These are phyloP conservation scores for Prillingera fragicola DNA, from an alignment of 1,284 basidiomycete species.

Conservation along the genomic window DNA sequence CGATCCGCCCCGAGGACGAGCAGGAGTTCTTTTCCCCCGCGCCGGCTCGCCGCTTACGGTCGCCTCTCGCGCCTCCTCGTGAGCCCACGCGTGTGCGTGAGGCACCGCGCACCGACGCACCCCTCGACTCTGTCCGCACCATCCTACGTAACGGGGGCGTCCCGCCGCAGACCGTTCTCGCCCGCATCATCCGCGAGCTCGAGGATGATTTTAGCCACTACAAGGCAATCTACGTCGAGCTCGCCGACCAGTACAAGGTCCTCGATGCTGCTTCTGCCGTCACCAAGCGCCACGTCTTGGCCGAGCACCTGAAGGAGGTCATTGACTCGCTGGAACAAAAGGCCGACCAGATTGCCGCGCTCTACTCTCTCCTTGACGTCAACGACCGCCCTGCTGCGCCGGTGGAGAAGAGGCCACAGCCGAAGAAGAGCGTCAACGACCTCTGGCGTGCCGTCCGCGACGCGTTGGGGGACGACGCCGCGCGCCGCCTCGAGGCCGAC, in stretches of 20 bases:
- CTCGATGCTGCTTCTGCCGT: constrained; percentile 77
- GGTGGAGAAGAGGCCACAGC: constrained; percentile 10
- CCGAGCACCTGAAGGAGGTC: constrained; percentile 77
- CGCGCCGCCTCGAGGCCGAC: constrained; percentile 32
- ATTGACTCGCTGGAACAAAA: constrained; percentile 83
- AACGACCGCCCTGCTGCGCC: constrained; percentile 52
- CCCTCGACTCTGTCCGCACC: constrained; percentile 50
- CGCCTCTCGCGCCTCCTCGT: neutral
- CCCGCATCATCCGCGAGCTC: constrained; percentile 70
- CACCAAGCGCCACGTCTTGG: constrained; percentile 69
- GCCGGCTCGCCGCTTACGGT: neutral
- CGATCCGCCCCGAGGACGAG: constrained; percentile 70
- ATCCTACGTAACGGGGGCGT: constrained; percentile 54
- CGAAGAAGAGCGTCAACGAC: constrained; percentile 27
- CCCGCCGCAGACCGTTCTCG: constrained; percentile 75
- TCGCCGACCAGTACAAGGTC: constrained; percentile 81
- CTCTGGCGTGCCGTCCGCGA: constrained; percentile 36
- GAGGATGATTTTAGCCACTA: constrained; percentile 88
- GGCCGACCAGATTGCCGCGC: constrained; percentile 80
- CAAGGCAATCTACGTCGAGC: constrained; percentile 80
- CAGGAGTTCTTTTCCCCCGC: constrained; percentile 67
- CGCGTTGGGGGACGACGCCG: constrained; percentile 34
- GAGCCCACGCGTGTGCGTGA: neutral
- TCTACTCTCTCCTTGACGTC: constrained; percentile 72
- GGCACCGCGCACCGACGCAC: neutral